Conservation (phyloP, 805 yeast genomes). For the Clavispora carvajalis region DNA sequence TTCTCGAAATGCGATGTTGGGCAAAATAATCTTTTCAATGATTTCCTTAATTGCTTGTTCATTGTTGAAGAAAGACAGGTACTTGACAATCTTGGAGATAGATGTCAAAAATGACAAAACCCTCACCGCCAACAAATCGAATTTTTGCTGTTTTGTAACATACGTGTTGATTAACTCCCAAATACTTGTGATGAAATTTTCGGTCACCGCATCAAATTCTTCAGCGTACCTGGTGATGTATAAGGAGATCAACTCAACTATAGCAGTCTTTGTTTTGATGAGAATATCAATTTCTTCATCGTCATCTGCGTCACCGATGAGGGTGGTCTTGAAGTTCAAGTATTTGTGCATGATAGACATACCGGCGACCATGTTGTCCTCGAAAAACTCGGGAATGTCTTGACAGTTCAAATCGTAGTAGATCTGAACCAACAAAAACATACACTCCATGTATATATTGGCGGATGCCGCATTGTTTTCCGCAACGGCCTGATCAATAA, state of each 20-base stretch:
- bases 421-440: conserved; percentile 68
- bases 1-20: conserved; percentile 81
- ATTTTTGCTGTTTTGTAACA: conserved; percentile 66
- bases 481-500: conserved; percentile 44
- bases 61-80: conserved; percentile 46
- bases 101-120: conserved; percentile 79
- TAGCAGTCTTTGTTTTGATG: conserved; percentile 71
- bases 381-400: conserved; percentile 97
- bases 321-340: conserved; percentile 51
- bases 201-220: conserved; percentile 74
- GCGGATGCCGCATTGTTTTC: conserved; percentile 46
- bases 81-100: conserved; percentile 65
- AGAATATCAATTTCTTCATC: conserved; percentile 64
- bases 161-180: conserved; percentile 68
- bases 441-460: conserved; percentile 57
- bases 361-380: conserved; percentile 73
- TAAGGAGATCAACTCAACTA: conserved; percentile 77
- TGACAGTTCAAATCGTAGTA: conserved; percentile 95
- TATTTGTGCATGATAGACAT: conserved; percentile 83
- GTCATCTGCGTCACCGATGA: conserved; percentile 50
- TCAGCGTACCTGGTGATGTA: conserved; percentile 91
- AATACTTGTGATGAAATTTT: conserved; percentile 71
- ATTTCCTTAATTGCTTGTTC: conserved; percentile 63
- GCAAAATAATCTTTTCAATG: conserved; percentile 77
- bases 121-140: conserved; percentile 78